Percentiles rank a stretch among this genome's conserved stretches.
Evolutionary conservation across 2,329 filamentous ascomycete species (phyloP).

Genomic region (Apiospora pterosperma): DNA sequence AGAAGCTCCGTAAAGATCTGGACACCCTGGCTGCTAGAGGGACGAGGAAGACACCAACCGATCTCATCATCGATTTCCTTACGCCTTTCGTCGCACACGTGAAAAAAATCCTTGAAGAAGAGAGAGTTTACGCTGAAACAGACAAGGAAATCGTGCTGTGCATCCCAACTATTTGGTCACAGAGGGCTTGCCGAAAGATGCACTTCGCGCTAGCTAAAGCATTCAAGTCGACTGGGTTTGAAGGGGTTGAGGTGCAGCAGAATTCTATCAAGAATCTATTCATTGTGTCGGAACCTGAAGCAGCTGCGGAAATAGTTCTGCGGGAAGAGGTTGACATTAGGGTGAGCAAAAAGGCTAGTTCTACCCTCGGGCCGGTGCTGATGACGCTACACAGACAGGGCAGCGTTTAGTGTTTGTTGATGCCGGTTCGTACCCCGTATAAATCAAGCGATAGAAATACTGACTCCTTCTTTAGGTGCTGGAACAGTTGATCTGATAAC

Average conservation of each 20-base stretch:
- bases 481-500: slow-evolving; percentile 25
- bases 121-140: slow-evolving; percentile 9
- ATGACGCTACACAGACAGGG: neutral
- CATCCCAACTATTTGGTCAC: slow-evolving; percentile 17
- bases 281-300: slow-evolving; percentile 25
- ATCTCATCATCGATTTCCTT: slow-evolving; percentile 8
- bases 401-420: neutral
- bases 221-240: slow-evolving; percentile 11
- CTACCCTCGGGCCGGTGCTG: neutral
- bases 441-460: neutral
- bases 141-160: slow-evolving; percentile 15
- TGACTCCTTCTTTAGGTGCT: slow-evolving; percentile 12
- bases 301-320: slow-evolving; percentile 22
- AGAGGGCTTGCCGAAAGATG: slow-evolving; percentile 18
- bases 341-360: neutral
- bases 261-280: slow-evolving; percentile 23
- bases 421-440: neutral
- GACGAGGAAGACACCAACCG: neutral
- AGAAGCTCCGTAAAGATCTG: neutral
- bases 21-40: neutral
- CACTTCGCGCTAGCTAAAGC: slow-evolving; percentile 14
- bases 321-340: slow-evolving; percentile 10
- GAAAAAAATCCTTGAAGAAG: slow-evolving; percentile 9
- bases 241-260: slow-evolving; percentile 9
- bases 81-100: slow-evolving; percentile 7